Conservation (phyloP, 2,329 filamentous ascomycete genomes). For the Cladosporium oxysporum region DNA sequence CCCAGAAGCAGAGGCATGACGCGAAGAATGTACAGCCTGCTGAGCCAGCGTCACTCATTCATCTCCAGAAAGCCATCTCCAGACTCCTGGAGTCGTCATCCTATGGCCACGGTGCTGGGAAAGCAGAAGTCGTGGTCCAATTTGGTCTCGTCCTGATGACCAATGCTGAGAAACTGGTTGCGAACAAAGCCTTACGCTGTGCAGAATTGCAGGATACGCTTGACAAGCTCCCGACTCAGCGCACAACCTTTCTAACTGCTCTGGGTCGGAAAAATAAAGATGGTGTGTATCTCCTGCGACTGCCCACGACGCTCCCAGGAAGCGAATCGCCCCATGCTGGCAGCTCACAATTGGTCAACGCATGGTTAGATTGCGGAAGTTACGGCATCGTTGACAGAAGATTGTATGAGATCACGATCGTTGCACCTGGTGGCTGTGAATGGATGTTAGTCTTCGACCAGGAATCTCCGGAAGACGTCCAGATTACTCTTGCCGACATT, state of each 20-base stretch:
- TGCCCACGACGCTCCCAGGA: background rate
- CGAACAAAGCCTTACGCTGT: background rate
- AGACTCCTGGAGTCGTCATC: background rate
- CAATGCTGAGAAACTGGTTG: background rate
- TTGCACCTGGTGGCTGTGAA: conserved; percentile 14
- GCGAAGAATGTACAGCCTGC: background rate
- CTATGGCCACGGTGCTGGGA: background rate
- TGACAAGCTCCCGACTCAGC: background rate
- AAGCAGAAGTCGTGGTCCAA: background rate
- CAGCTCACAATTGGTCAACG: background rate
- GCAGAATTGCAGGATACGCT: conserved; percentile 6
- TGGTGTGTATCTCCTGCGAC: conserved; percentile 2
- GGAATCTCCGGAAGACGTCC: background rate
- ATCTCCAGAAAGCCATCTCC: background rate
- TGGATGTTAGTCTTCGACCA: conserved; percentile 19
- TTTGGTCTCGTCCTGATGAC: conserved; percentile 12
- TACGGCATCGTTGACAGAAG: background rate
- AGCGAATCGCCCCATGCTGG: background rate
- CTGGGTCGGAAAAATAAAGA: background rate
- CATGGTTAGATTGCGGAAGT: background rate
- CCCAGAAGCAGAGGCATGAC: background rate
- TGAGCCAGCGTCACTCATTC: background rate
- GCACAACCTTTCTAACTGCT: background rate
- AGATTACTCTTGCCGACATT: background rate
- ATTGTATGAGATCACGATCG: conserved; percentile 22